Evolutionary conservation across 768 basidiomycete genomes (phyloP).

Genomic region (Suillus fuscotomentosus): DNA sequence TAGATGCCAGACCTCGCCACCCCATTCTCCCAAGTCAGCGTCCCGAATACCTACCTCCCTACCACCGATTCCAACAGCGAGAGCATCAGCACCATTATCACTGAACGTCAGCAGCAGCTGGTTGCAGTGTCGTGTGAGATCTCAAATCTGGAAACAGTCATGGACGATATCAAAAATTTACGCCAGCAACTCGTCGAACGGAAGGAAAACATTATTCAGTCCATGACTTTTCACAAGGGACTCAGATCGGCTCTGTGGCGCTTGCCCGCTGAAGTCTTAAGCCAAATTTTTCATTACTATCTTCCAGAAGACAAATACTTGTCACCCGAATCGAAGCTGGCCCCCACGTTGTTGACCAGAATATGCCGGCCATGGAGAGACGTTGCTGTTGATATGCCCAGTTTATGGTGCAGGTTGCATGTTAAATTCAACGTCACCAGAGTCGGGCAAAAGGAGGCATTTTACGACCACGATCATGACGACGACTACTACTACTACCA

Average conservation of each 20-base stretch:
- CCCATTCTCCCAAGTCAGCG: not conserved
- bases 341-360: constrained; percentile 37
- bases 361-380: constrained; percentile 44
- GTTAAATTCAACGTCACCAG: too few relatives aligned
- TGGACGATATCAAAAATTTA: constrained; percentile 9
- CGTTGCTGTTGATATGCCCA: constrained; percentile 38
- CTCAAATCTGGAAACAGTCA: constrained; percentile 10
- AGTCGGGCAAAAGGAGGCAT: too few relatives aligned
- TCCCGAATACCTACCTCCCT: too few relatives aligned
- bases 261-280: constrained; percentile 45
- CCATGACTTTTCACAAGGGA: constrained; percentile 20
- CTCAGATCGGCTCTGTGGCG: constrained; percentile 31
- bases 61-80: too few relatives aligned
- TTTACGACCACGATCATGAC: too few relatives aligned
- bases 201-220: constrained; percentile 5
- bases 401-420: constrained; percentile 43
- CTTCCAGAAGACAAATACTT: constrained; percentile 23
- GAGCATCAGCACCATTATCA: constrained; percentile 10
- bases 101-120: constrained; percentile 15
- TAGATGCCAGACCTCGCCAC: not conserved
- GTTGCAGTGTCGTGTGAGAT: constrained; percentile 14
- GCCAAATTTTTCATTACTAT: constrained; percentile 45
- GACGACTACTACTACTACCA: too few relatives aligned
- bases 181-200: constrained; percentile 14
- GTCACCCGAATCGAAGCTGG: constrained; percentile 22